Base-by-base conservation (phyloP, 2,329 filamentous ascomycete species). In the Oidium heveae region DNA sequence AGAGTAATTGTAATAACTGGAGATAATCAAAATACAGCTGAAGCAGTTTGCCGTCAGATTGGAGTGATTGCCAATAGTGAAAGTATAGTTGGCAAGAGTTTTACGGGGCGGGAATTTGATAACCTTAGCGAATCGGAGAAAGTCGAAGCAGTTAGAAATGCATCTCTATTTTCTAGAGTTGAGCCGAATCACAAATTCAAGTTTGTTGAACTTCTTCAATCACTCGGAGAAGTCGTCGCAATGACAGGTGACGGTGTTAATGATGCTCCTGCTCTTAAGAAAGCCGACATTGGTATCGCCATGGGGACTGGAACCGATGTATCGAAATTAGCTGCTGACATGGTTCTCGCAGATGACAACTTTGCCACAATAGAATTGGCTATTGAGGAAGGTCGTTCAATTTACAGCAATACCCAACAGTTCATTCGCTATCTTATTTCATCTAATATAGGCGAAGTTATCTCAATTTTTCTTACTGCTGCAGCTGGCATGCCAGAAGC, bases 201-300 rank as follows among this genome's bases (percentile, higher is more conserved):
- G 69, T 79, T 98, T 49, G 89, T 98, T 51, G 91, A 98, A 67
- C 80, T 98, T 47, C 82, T 98, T 49, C 93, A 98, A 68, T 86
- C 85, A 56, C 74, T 85, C 53, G 86, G 86, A 57, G 86, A 98
- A 66, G 91, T 98, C 46, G 93, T 98, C 59, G 91, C 91, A 61
- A 98, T 98, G 91, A 98, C 91, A 61, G 91, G 91, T 64, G 91
- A 98, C 65, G 91, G 91, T 68, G 91, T 98, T 68, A 98, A 98
- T 65, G 91, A 98, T 68, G 91, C 91, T 4, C 91, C 91, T 50
- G 91, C 91, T 16, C 74, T 98, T 64, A 98, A 98, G 76, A 96
- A 95, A 72, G 86, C 91, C 39, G 91, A 98, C 66, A 98, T 98
- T 70, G 91, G 91, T 70, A 87, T 98, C 58, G 93, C 91, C 56